Percentiles rank a stretch among this genome's conserved stretches.
Conservation (phyloP, 2,329 filamentous ascomycete genomes). For the Aspergillus pseudotamarii region DNA sequence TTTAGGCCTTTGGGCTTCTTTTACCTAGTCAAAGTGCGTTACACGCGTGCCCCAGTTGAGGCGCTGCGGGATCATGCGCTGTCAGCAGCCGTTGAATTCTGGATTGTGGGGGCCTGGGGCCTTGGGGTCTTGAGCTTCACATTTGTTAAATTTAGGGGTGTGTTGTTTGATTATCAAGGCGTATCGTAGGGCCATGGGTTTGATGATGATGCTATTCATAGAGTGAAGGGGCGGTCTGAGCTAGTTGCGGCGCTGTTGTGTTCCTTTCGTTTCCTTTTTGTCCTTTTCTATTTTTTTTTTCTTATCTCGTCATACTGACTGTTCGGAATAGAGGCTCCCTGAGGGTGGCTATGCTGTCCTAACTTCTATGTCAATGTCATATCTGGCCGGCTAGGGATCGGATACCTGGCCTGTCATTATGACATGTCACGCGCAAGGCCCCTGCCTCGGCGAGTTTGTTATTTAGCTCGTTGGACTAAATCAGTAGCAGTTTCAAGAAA, state of each 20-base stretch:
- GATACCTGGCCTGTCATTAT: not conserved
- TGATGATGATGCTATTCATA: not conserved
- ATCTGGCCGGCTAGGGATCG: not conserved
- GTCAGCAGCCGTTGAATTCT: not conserved
- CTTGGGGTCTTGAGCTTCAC: not conserved
- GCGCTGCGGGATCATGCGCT: not conserved
- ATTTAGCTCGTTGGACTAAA: not conserved
- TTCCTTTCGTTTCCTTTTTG: not conserved
- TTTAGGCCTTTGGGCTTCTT: not conserved
- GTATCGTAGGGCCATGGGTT: too few relatives aligned
- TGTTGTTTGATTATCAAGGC: not conserved
- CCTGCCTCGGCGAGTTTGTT: not conserved
- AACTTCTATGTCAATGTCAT: not conserved
- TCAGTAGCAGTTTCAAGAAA: too few relatives aligned
- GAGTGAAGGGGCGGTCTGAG: not conserved
- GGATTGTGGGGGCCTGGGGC: not conserved
- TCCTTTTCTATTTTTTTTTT: not conserved
- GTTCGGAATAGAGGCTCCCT: not conserved
- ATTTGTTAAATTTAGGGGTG: not conserved
- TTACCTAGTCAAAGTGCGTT: too few relatives aligned
- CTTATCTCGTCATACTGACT: not conserved
- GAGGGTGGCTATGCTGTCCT: not conserved
- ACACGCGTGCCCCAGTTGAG: not conserved
- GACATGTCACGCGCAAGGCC: not conserved
- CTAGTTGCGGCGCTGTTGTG: not conserved